Evolutionary conservation across 1,284 basidiomycete species (phyloP).

Genomic region (Takashimella tepidaria): DNA sequence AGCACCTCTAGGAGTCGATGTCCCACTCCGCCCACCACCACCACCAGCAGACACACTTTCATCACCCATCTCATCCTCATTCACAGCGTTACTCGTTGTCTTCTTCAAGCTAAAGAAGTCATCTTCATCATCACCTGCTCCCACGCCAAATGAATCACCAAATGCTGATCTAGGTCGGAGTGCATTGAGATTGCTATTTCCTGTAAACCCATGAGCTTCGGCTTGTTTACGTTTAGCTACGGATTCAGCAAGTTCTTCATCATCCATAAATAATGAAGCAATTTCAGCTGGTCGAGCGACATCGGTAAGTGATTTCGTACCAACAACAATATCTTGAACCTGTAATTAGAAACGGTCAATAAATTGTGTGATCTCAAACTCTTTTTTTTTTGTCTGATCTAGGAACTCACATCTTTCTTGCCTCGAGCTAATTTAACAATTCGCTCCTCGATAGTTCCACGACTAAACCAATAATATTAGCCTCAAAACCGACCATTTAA

Average conservation of each 20-base stretch:
- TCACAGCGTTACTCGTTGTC: constrained; percentile 22
- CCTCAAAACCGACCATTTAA: not conserved
- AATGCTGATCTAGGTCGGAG: constrained; percentile 21
- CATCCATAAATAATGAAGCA: constrained; percentile 88
- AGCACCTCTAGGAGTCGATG: not conserved
- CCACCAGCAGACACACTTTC: constrained; percentile 12
- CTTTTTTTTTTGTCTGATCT: too few relatives aligned
- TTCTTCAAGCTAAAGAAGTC: constrained; percentile 37
- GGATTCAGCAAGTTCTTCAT: constrained; percentile 57
- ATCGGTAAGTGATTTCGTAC: constrained; percentile 88
- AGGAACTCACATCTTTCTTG: constrained; percentile 78
- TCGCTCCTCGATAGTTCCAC: constrained; percentile 96
- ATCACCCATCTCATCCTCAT: constrained; percentile 20
- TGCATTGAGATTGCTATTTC: constrained; percentile 10
- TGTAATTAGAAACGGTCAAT: too few relatives aligned
- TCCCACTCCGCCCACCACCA: constrained; percentile 9
- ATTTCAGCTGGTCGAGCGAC: constrained; percentile 96
- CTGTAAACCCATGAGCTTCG: constrained; percentile 44
- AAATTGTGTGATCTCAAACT: too few relatives aligned
- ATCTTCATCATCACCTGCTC: constrained; percentile 38
- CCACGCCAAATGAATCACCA: constrained; percentile 31
- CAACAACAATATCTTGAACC: constrained; percentile 99
- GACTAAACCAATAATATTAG: constrained; percentile 52
- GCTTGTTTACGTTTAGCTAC: constrained; percentile 47
- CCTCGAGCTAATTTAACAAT: constrained; percentile 91